Percentiles rank a stretch among this genome's conserved stretches.
phyloP scores from a whole-genome alignment of 2,329 filamentous ascomycete genomes.

The Cladosporium sp. region DNA sequence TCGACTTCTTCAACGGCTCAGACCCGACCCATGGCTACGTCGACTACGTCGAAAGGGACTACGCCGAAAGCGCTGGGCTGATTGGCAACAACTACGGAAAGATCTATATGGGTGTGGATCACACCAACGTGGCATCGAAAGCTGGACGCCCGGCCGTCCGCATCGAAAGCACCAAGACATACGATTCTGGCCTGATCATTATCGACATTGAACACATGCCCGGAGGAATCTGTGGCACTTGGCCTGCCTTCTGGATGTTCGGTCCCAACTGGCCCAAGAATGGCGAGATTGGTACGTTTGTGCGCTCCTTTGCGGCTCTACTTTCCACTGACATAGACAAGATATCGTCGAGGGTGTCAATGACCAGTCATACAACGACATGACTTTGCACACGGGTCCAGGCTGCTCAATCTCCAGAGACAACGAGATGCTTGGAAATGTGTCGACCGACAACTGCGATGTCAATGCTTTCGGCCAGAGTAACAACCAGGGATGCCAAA shows the following conservation, averaged over 20 bases:
- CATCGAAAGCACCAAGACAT: slow-evolving; percentile 64
- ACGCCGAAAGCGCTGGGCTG: slow-evolving; percentile 45
- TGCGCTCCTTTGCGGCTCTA: background rate
- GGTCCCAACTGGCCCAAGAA: slow-evolving; percentile 43
- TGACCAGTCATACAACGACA: slow-evolving; percentile 34
- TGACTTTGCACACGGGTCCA: slow-evolving; percentile 39
- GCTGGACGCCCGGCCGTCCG: slow-evolving; percentile 70
- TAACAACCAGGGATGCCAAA: slow-evolving; percentile 36
- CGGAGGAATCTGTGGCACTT: slow-evolving; percentile 66
- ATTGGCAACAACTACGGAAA: slow-evolving; percentile 27
- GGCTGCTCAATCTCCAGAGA: slow-evolving; percentile 36
- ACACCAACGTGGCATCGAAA: slow-evolving; percentile 42
- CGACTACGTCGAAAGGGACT: slow-evolving; percentile 61
- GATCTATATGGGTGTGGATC: slow-evolving; percentile 39
- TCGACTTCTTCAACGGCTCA: slow-evolving; percentile 50
- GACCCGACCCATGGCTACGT: slow-evolving; percentile 80
- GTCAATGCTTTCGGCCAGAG: slow-evolving; percentile 43
- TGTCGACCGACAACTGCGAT: slow-evolving; percentile 40
- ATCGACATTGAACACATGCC: slow-evolving; percentile 75
- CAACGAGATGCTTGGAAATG: slow-evolving; percentile 62
- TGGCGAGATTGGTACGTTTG: slow-evolving; percentile 35
- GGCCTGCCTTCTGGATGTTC: slow-evolving; percentile 45
- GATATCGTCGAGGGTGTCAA: slow-evolving; percentile 45
- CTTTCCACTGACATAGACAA: slow-evolving; percentile 14
- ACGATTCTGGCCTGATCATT: slow-evolving; percentile 68